phyloP scores from a whole-genome alignment of 371 early-diverging fungal genomes.

The Gilbertella persicaria region DNA sequence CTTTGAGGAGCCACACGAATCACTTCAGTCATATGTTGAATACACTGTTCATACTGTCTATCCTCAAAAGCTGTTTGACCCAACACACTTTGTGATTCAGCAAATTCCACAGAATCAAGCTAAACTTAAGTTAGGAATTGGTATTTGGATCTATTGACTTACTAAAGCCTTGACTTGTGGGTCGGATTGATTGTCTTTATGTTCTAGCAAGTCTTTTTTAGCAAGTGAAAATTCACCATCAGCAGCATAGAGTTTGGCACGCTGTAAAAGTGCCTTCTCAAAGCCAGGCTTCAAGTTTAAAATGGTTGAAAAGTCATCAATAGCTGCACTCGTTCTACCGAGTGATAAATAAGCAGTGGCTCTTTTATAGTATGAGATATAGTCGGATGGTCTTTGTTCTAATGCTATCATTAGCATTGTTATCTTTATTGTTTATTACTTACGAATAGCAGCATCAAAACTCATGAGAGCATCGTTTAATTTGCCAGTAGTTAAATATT shows the following conservation, averaged over 20 bases:
- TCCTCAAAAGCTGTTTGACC: slow-evolving; percentile 47
- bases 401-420: no score
- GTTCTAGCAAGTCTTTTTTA: slow-evolving; percentile 45
- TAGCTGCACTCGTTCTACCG: slow-evolving; percentile 71
- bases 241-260: slow-evolving; percentile 75
- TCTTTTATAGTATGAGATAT: slow-evolving; percentile 80
- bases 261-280: slow-evolving; percentile 77
- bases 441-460: slow-evolving; percentile 76
- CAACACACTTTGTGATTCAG: slow-evolving; percentile 34
- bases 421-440: no score
- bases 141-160: neutral
- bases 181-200: neutral
- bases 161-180: slow-evolving; percentile 7
- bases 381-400: slow-evolving; percentile 75
- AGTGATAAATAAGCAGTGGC: slow-evolving; percentile 82
- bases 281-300: slow-evolving; percentile 84
- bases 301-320: slow-evolving; percentile 80
- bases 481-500: slow-evolving; percentile 54
- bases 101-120: slow-evolving; percentile 46
- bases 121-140: slow-evolving; percentile 13
- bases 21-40: slow-evolving; percentile 57
- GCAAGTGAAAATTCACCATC: slow-evolving; percentile 72
- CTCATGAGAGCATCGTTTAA: slow-evolving; percentile 68
- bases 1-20: slow-evolving; percentile 62
- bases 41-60: slow-evolving; percentile 63